Conservation (phyloP, 2,329 filamentous ascomycete genomes). For the Chrysosporium keratinophilum region DNA sequence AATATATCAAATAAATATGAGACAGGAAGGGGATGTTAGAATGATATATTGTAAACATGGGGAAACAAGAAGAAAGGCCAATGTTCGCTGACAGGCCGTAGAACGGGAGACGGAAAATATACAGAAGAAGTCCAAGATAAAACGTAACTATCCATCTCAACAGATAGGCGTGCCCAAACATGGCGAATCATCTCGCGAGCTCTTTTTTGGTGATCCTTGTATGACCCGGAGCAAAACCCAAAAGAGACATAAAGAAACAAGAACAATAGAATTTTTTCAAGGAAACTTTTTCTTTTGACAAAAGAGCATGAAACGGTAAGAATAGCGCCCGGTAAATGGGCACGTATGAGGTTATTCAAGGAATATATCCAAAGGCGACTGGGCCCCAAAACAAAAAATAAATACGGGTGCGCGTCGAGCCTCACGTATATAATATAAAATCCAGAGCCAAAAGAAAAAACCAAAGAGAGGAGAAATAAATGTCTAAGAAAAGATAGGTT, state of each 20-base stretch:
- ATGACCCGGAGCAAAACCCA: not conserved
- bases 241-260: not conserved
- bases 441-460: too few relatives aligned
- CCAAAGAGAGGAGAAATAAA: conserved; percentile 1
- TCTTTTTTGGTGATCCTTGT: not conserved
- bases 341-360: conserved; percentile 1
- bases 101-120: conserved; percentile 3
- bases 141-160: not conserved
- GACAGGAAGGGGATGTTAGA: too few relatives aligned
- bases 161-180: not conserved
- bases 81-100: not conserved
- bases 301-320: conserved; percentile 1
- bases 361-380: not conserved
- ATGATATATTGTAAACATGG: too few relatives aligned
- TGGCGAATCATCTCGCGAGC: not conserved
- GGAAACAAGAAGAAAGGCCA: not conserved
- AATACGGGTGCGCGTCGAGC: conserved; percentile 1
- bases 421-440: conserved; percentile 7
- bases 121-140: conserved; percentile 6
- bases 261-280: not conserved
- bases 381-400: not conserved
- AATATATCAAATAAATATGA: too few relatives aligned
- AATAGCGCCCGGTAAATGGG: conserved; percentile 4
- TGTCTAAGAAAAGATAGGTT: conserved; percentile 5
- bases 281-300: conserved; percentile 8